These are phyloP conservation scores for Nakataea oryzae DNA, from an alignment of 2,329 filamentous ascomycete genomes.

Conservation along the genomic window DNA sequence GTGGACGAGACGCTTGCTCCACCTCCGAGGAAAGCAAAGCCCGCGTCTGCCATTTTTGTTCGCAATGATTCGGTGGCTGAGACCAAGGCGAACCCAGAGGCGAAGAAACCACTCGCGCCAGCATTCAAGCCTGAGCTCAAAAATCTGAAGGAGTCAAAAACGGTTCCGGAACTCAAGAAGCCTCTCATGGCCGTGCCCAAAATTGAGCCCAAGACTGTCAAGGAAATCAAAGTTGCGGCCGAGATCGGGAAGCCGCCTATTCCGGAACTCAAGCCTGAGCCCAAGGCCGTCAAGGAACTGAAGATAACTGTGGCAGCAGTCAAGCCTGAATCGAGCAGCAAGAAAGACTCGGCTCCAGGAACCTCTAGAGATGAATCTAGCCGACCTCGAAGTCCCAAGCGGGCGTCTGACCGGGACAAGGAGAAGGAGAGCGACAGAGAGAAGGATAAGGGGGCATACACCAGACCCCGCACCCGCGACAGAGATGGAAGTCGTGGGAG, in stretches of 20 bases:
- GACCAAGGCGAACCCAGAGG: constrained; percentile 8
- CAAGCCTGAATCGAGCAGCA: constrained; percentile 10
- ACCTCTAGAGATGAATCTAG: constrained; percentile 19
- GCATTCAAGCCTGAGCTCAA: constrained; percentile 9
- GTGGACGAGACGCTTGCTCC: constrained; percentile 45
- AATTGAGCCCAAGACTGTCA: not conserved
- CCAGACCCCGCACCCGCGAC: constrained; percentile 14
- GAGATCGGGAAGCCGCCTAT: not conserved
- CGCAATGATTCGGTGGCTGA: constrained; percentile 14
- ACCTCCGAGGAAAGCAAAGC: constrained; percentile 35
- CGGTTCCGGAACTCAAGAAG: not conserved
- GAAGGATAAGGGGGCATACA: not conserved
- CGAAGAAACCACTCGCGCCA: constrained; percentile 6
- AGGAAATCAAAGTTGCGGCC: not conserved
- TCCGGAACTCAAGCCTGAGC: not conserved
- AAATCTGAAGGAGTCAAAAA: constrained; percentile 17
- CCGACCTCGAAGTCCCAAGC: constrained; percentile 17
- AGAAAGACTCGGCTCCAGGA: constrained; percentile 8
- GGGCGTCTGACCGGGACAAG: constrained; percentile 17
- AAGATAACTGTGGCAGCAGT: constrained; percentile 15
- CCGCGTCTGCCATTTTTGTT: constrained; percentile 40
- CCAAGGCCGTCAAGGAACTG: constrained; percentile 3
- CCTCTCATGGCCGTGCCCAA: not conserved
- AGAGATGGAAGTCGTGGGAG: constrained; percentile 23
- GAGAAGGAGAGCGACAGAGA: constrained; percentile 16